Evolutionary conservation across 345 rosid genomes (phyloP), one percentile per base, ranked within the genome.

Genomic region (Arabidopsis suecica): DNA sequence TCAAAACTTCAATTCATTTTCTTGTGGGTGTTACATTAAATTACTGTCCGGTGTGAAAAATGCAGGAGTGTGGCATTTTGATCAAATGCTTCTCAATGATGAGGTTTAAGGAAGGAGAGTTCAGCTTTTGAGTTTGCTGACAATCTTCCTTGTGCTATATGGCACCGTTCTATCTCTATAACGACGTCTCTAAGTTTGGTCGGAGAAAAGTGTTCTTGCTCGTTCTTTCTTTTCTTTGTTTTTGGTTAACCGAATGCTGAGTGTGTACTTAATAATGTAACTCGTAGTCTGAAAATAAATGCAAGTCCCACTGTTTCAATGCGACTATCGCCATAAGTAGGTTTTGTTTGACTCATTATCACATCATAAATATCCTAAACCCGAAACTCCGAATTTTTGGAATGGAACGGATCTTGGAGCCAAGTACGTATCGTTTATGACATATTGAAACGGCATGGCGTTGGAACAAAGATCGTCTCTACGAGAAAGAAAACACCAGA

Each of bases 61-160:
- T 73, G 77, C 88, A 93, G 97, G 97, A 9, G 94, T 87, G 10
- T 93, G 97, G 97, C 94, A 93, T 83, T 93, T 90, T 30, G 93
- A 93, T 81, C 97, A 93, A 78, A 86, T 84, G 90, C 97, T 93
- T 53, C 90, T 93, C 57, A 20, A 79, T 0, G 87, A 79, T 0
- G 87, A 76, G 75, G 85, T 8, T 64, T 87, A 47, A 62, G 85
- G 73, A 76, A 69, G 58, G 38, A 54, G 34, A 65, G 84, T 65
- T 30, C 59, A 56, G 85, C 86, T 22, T 53, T 36, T 84, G 76
- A 82, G 49, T n/a, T 54, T 49, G 22, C 42, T 45, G 25, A 45
- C 37, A 53, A 18, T 49, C 40, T 58, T 66, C 51, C 78, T 16
- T 75, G 40, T 42, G 48, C 14, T 32, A 22, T 33, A 69, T 28